Evolutionary conservation across 2,329 filamentous ascomycete genomes (phyloP), one percentile per base, ranked within the genome.

Genomic region (Harringtonia lauricola): DNA sequence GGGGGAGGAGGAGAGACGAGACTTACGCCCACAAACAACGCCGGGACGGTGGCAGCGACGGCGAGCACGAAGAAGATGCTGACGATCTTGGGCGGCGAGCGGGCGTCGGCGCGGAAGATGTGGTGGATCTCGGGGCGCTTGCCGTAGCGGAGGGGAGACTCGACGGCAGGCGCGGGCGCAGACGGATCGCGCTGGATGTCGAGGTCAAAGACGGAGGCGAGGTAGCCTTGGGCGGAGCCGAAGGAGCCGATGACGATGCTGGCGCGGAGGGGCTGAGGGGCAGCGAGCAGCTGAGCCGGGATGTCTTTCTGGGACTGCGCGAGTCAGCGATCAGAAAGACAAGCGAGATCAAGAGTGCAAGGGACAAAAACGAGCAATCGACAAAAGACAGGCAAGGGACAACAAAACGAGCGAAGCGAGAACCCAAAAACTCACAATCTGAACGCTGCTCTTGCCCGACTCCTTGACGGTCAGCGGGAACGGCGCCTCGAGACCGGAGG

Each of bases 231-330:
- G 8, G 83, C 74, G 1, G 78, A 72, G 49, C 90, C 90, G 58
- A 95, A 95, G 0, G 89, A 95, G 49, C 76, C 92, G 52, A 98
- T 74, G 39, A 95, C 71, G 36, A 98, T 66, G 49, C 79, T 84
- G n/a, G 87, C 89, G 53, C 80, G 72, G 57, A 96, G 73, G 2
- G 85, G 81, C 44, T 76, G 63, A 39, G 72, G 61, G 26, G 82
- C 72, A 35, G 72, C 68, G 50, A 94, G 76, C 56, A 96, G 79
- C 64, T 94, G 87, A 49, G 80, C 57, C 19, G 92, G 90, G 47
- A 98, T 77, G 56, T 96, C 89, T 67, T 88, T 90, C 47, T 90
- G 85, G 45, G 83, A 76, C 90, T 95, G 9, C n/a, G n/a, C n/a
- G n/a, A n/a, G n/a, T n/a, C n/a, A 17, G 21, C 6, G 4, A 19